Base-by-base conservation (phyloP, 148 eudicot genomes). In the Cornus suecica region DNA sequence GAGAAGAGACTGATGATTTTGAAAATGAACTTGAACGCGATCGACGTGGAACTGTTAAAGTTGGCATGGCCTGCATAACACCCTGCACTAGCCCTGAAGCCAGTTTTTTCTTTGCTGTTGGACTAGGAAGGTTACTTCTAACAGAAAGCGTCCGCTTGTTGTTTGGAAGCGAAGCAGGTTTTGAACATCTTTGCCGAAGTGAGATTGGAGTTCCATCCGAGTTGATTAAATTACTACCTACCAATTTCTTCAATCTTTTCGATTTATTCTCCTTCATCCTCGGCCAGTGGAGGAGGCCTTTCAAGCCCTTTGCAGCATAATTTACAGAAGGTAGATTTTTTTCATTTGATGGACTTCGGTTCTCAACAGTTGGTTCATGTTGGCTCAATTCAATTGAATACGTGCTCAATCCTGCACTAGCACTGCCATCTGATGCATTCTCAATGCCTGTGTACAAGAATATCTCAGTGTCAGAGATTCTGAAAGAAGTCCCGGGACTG, bases 401-500 rank as follows among this genome's bases (percentile, higher is more conserved):
- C n/a, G 80, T 48, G 27, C 78, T 31, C 45, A 68, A 60, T 61
- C 74, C 68, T 26, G 75, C 70, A 34, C 78, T 76, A 63, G 68
- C 68, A 34, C 68, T 65, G 48, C 79, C 76, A 51, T 76, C 84
- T 25, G 83, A 70, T 68, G 76, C 81, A 72, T 82, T 77, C 74
- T 78, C 92, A 27, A 88, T 73, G 24, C 95, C 94, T 0, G 92
- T 83, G 68, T 82, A 72, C 63, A 82, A 25, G 75, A 91, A 90
- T 16, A 95, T 85, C 67, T 95, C 97, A 18, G 82, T 73, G 80
- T 95, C 98, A 0, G 90, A 80, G 52, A 91, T 64, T 78, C 88
- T 73, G 72, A 95, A 95, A 18, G 97, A 86, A 62, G 98, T 91
- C 58, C 99, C 98, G 0, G 99, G 99, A 71, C 99, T 92, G 75